These are phyloP conservation scores for Cyathus olla DNA, from an alignment of 1,284 basidiomycete species.

Conservation along the genomic window DNA sequence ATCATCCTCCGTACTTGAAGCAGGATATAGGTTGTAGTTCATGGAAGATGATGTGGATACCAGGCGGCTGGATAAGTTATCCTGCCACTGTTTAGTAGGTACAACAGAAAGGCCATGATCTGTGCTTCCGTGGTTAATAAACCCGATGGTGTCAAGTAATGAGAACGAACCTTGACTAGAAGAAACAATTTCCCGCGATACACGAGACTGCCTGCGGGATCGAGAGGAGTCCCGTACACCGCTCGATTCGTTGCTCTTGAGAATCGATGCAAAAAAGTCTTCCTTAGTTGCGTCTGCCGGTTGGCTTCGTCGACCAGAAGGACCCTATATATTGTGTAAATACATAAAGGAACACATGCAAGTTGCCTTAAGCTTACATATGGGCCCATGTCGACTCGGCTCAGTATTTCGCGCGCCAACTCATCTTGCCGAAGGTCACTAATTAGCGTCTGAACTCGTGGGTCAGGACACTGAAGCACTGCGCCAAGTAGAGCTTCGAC, in stretches of 20 bases:
- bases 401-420: constrained; percentile 77
- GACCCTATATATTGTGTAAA: constrained; percentile 58
- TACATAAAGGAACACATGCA: background rate
- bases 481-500: constrained; percentile 87
- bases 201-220: constrained; percentile 77
- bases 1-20: constrained; percentile 8
- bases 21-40: constrained; percentile 18
- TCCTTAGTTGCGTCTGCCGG: constrained; percentile 66
- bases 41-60: constrained; percentile 37
- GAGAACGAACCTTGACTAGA: constrained; percentile 62
- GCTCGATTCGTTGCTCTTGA: constrained; percentile 65
- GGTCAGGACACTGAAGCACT: constrained; percentile 79
- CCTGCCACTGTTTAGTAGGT: constrained; percentile 84
- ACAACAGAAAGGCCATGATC: constrained; percentile 70
- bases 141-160: constrained; percentile 9
- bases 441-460: constrained; percentile 76
- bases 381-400: constrained; percentile 79
- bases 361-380: constrained; percentile 60
- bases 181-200: constrained; percentile 82
- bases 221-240: constrained; percentile 66
- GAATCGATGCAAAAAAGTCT: constrained; percentile 79
- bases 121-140: constrained; percentile 31
- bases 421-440: constrained; percentile 77
- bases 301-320: constrained; percentile 65
- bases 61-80: constrained; percentile 69